Conservation (phyloP, 1,284 basidiomycete genomes). For the Hemileia vastatrix region DNA sequence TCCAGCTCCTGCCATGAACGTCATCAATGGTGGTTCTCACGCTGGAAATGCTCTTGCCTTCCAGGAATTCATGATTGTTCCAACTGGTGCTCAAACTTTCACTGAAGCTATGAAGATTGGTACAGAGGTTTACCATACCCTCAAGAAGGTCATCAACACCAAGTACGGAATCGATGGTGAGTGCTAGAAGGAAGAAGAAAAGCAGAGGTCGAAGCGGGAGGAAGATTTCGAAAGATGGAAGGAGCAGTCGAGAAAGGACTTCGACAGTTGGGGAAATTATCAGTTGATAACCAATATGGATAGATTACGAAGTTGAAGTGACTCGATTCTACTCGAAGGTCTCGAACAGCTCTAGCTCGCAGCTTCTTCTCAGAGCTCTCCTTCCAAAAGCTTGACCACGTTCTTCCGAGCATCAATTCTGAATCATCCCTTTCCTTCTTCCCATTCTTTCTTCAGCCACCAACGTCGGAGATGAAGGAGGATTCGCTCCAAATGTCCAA, state of each 20-base stretch:
- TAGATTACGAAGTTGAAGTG: too few relatives aligned
- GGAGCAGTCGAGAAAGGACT: too few relatives aligned
- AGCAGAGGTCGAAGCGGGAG: too few relatives aligned
- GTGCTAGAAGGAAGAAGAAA: conserved; percentile 30
- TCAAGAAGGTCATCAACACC: conserved; percentile 98
- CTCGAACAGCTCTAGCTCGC: too few relatives aligned
- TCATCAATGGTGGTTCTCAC: conserved; percentile 99
- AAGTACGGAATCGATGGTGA: conserved; percentile 97
- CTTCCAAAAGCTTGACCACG: too few relatives aligned
- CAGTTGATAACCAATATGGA: too few relatives aligned
- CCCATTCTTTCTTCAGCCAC: conserved; percentile 51
- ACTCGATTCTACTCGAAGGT: too few relatives aligned
- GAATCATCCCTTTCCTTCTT: too few relatives aligned
- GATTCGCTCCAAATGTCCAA: conserved; percentile 94
- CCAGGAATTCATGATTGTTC: conserved; percentile 99
- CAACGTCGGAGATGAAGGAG: conserved; percentile 99
- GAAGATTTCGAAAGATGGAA: too few relatives aligned
- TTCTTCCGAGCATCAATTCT: too few relatives aligned
- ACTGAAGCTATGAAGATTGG: conserved; percentile 97
- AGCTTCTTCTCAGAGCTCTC: too few relatives aligned
- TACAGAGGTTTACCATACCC: conserved; percentile 92
- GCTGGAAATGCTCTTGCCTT: conserved; percentile 98
- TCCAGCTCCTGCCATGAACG: conserved; percentile 88
- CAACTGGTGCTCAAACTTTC: conserved; percentile 82
- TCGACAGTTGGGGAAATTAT: too few relatives aligned